These are phyloP conservation scores for Penicillium brevicompactum DNA, from an alignment of 2,329 filamentous ascomycete genomes.

Conservation along the genomic window DNA sequence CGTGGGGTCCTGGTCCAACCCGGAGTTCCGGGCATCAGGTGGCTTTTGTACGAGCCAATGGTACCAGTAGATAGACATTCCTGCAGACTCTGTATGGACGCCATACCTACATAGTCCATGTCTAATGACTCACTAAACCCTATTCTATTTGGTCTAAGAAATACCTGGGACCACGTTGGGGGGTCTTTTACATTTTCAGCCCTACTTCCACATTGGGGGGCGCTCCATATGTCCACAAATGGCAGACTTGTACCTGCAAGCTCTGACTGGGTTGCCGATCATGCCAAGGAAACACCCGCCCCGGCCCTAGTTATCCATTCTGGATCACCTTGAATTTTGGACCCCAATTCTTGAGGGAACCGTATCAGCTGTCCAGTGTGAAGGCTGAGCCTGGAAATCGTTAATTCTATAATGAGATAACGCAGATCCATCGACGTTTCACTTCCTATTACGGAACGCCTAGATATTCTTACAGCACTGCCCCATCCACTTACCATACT, in stretches of 20 bases:
- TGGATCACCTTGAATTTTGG: constrained; percentile 18
- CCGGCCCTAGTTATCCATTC: constrained; percentile 1
- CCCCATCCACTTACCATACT: constrained; percentile 6
- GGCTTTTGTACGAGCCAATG: constrained; percentile 1
- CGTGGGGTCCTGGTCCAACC: background rate
- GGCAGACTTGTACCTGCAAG: constrained; percentile 1
- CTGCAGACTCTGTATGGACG: background rate
- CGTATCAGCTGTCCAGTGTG: background rate
- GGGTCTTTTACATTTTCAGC: constrained; percentile 1
- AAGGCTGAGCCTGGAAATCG: constrained; percentile 2
- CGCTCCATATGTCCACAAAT: background rate
- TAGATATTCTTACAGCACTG: constrained; percentile 19
- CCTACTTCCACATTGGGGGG: background rate
- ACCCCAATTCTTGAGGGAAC: background rate
- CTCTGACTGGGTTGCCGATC: constrained; percentile 5
- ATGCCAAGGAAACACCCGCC: constrained; percentile 9
- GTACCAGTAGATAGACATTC: background rate
- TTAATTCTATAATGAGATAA: constrained; percentile 2
- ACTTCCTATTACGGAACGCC: constrained; percentile 17
- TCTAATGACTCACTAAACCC: background rate
- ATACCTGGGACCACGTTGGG: background rate
- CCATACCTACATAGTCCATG: background rate
- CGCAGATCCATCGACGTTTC: constrained; percentile 18
- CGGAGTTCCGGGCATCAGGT: background rate
- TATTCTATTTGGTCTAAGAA: background rate